Evolutionary conservation across 2,329 filamentous ascomycete species (phyloP), one percentile per base, ranked within the genome.

Genomic region (Trichoderma polysporum): DNA sequence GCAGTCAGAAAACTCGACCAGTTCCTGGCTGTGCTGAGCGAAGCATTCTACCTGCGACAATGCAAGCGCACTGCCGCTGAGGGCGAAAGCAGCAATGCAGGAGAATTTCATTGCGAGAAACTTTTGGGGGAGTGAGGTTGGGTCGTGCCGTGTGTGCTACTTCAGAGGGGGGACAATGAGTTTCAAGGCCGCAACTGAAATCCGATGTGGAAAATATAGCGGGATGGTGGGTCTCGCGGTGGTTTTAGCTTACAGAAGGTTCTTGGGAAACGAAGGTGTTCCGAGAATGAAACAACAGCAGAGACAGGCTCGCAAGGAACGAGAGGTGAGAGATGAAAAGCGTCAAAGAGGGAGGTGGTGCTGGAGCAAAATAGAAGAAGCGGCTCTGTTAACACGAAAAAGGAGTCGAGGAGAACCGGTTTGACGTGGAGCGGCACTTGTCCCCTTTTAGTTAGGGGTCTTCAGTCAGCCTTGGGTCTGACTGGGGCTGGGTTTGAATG

Each of bases 1-100:
- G 73, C 84, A 86, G 62, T 76, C 76, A 15, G 82, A 76, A 45
- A 75, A 73, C 17, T 66, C 69, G 54, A 81, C 79, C 57, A 86
- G 76, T 58, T 79, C 75, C 27, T 69, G 64, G 69, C 79, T 76
- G 69, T 79, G 75, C 61, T 73, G 68, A 58, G 74, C 73, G 63
- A 86, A 72, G 72, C 83, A 85, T 71, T 79, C 76, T 69, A 74
- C 62, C 63, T 70, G 72, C 47, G 76, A 70, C 69, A 75, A 64
- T 69, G 76, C 74, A 68, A 75, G 71, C 64, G 71, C 76, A 66
- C 74, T 79, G 71, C 73, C 76, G 68, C 76, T 74, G 68, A 78
- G 70, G 67, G 80, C 69, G 54, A 81, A 35, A 35, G 67, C 58
- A 39, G 67, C 57, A 22, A 39, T 33, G 17, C 27, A 39, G 35